phyloP scores from a whole-genome alignment of 2,329 filamentous ascomycete species.

The Corniculantispora saksenae region DNA sequence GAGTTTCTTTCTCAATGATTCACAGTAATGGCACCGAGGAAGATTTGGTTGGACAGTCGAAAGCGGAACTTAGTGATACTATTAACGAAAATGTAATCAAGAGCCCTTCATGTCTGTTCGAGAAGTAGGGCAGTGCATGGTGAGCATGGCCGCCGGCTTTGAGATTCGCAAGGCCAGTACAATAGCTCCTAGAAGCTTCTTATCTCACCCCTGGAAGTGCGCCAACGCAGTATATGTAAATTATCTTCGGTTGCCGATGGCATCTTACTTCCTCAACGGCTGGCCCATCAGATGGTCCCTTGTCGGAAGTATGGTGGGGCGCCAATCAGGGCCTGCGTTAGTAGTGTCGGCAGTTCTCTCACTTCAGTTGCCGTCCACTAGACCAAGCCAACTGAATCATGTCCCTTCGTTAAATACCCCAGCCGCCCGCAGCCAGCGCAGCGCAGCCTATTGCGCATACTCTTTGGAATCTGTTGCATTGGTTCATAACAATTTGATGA shows the following conservation, averaged over 20 bases:
- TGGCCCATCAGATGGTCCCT: neutral
- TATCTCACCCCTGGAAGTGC: no score
- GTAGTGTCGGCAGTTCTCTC: conserved; percentile 10
- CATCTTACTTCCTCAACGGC: neutral
- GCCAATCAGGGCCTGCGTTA: neutral
- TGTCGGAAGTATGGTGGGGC: conserved; percentile 1
- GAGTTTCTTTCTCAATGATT: conserved; percentile 40
- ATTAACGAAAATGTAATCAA: neutral
- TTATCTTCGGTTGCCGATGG: neutral
- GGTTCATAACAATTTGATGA: neutral
- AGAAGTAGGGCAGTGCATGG: neutral
- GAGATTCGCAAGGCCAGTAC: no score
- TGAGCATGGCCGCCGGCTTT: no score
- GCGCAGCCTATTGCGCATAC: neutral
- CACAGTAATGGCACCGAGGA: no score
- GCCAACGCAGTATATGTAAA: neutral
- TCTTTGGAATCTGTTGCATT: neutral
- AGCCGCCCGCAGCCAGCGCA: neutral
- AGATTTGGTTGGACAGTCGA: neutral
- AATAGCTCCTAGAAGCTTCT: no score
- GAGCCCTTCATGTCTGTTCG: neutral
- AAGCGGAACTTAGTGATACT: neutral
- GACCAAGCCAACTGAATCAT: conserved; percentile 14
- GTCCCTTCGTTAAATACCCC: conserved; percentile 2
- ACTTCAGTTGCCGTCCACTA: neutral